Percentiles rank a stretch among this genome's conserved stretches.
These are phyloP conservation scores for Vitis cinerea DNA, from an alignment of 164 flowering plant genomes.

Conservation along the genomic window DNA sequence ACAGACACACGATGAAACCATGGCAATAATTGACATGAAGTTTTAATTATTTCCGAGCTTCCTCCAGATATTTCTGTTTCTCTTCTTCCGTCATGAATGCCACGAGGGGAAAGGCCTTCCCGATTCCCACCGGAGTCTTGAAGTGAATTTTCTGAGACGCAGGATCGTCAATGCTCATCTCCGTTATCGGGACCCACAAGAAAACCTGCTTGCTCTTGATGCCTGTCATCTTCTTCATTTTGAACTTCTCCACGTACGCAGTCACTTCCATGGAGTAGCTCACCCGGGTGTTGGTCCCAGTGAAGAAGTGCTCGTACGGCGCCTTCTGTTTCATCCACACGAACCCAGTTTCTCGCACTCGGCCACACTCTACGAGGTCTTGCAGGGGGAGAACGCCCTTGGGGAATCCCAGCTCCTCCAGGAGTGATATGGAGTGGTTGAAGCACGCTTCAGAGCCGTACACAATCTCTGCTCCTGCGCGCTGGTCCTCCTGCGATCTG, in stretches of 20 bases:
- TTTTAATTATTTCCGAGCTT: constrained; percentile 4
- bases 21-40: too few relatives aligned
- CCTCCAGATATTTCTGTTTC: constrained; percentile 33
- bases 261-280: constrained; percentile 80
- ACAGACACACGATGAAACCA: too few relatives aligned
- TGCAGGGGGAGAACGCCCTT: constrained; percentile 66
- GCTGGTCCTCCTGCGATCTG: constrained; percentile 12
- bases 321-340: constrained; percentile 89
- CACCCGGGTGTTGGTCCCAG: constrained; percentile 48
- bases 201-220: constrained; percentile 75
- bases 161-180: constrained; percentile 74
- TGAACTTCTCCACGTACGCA: constrained; percentile 65
- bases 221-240: constrained; percentile 81
- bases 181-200: constrained; percentile 80
- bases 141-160: constrained; percentile 41
- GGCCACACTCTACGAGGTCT: constrained; percentile 82
- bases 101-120: constrained; percentile 45
- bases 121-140: constrained; percentile 60
- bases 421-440: constrained; percentile 52
- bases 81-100: constrained; percentile 60
- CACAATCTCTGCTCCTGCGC: constrained; percentile 69
- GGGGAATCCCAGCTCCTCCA: constrained; percentile 82
- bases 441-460: constrained; percentile 67
- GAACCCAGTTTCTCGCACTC: constrained; percentile 73
- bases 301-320: constrained; percentile 75